Evolutionary conservation across 306 rosid genomes (phyloP), one percentile per base, ranked within the genome.

Genomic region (Erythrophleum fordii): DNA sequence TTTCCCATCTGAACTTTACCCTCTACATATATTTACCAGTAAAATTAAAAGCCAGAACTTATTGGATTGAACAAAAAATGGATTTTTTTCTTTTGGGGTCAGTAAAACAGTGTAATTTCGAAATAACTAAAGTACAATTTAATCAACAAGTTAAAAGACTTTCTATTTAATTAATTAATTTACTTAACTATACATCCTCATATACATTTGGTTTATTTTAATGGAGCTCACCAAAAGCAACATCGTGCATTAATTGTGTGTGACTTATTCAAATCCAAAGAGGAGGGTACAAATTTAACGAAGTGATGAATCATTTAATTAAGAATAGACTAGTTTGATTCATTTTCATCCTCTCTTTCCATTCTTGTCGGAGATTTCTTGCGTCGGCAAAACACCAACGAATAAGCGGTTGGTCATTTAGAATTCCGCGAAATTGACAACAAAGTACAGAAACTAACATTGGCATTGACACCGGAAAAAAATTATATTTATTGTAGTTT

Each of bases 331-430:
- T 42, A 11, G 25, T 5, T 14, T 13, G 58, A 74, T 69, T 65
- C 75, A 52, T 65, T 55, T 66, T 20, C 49, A 35, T 2, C 8
- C 39, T 17, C 14, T 59, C 17, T 4, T 28, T 28, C 7, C 61
- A 26, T 58, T 56, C 9, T 69, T 82, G 81, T 82, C 68, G 85
- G 77, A 25, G 13, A 69, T 70, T 70, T 45, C 37, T 70, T 70
- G 60, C 72, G 81, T 82, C 85, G 85, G 85, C 81, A 76, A 68
- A 69, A 8, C 77, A 59, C 55, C 7, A 5, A 28, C 80, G 67
- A 59, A 76, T 68, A n/a, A 20, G 29, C 61, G n/a, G 11, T 34
- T 67, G 26, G 71, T 67, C 37, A 11, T 34, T 81, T 3, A 28
- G 1, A 65, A 73, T 68, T 37, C 46, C 65, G n/a, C 13, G 28